Evolutionary conservation across 2,329 filamentous ascomycete species (phyloP), one percentile per base, ranked within the genome.

Genomic region (Arthrobotrys conoides): DNA sequence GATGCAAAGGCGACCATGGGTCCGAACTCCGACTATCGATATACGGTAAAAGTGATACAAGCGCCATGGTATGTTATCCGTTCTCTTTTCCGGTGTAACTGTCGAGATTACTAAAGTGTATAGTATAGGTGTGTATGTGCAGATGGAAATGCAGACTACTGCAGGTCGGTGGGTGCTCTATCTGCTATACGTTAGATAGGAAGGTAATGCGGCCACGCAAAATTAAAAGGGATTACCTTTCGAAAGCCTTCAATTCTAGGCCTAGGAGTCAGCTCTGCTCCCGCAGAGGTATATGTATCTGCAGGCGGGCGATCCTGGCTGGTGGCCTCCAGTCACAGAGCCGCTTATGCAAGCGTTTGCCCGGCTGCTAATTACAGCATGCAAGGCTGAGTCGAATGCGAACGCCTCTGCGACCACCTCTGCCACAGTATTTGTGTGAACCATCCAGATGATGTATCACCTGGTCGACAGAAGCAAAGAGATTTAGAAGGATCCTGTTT

Each of bases 361-460:
- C 65, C 5, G 20, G 48, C 61, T 71, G 61, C 73, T 71, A 76
- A 65, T 48, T 69, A 44, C 24, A 49, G 53, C 12, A 65, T 70
- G 72, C 72, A 70, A 76, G 72, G 72, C 72, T 76, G 72, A 70
- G 72, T 76, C 72, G 64, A 75, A 55, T 49, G 53, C 44, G 38
- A 63, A 36, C 9, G 51, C 63, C 49, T 30, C 48, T 30, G 61
- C 70, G 51, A 73, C 36, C 38, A 12, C 38, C 44, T 46, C 44
- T 20, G 44, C n/a, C 20, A 46, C 9, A 20, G 8, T 51, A 24
- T 14, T 5, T 51, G 48, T 14, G 20, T 16, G 24, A n/a, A 59
- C 16, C 20, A 12, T 9, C 27, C 30, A 38, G n/a, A 59, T 36
- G 53, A 57, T 44, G 36, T 6, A 65, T 57, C 57, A 64, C 46